Evolutionary conservation across 768 basidiomycete species (phyloP).

Genomic region (Rhizopogon salebrosus): DNA sequence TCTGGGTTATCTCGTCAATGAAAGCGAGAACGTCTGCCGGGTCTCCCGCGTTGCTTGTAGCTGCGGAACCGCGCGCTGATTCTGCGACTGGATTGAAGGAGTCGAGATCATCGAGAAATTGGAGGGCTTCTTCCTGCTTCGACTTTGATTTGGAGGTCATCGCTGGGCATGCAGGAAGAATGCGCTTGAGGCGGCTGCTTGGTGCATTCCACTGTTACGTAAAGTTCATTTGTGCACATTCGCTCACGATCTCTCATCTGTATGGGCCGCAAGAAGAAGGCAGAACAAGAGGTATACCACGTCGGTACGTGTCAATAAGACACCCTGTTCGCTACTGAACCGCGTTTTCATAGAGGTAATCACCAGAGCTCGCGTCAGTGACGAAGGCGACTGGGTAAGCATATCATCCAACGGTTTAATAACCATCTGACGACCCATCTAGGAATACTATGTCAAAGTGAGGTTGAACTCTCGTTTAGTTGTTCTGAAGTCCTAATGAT

Average conservation of each 20-base stretch:
- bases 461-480: not conserved
- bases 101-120: conserved; percentile 93
- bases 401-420: not conserved
- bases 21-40: conserved; percentile 85
- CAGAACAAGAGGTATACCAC: conserved; percentile 35
- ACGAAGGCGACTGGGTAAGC: conserved; percentile 49
- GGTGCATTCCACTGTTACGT: too few relatives aligned
- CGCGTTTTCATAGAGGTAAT: conserved; percentile 47
- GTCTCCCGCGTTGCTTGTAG: conserved; percentile 49
- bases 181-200: not conserved
- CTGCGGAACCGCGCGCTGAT: conserved; percentile 15
- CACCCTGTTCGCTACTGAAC: not conserved
- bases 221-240: not conserved
- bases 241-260: not conserved
- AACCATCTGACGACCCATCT: not conserved
- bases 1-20: conserved; percentile 92
- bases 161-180: not conserved
- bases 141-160: conserved; percentile 56
- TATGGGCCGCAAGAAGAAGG: conserved; percentile 25
- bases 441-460: conserved; percentile 74
- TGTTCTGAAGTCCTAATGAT: conserved; percentile 4
- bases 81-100: conserved; percentile 51
- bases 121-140: conserved; percentile 84
- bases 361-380: conserved; percentile 48
- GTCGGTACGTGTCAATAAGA: conserved; percentile 35